Conservation (phyloP, 331 rosid species). For the Acacia concinna region DNA sequence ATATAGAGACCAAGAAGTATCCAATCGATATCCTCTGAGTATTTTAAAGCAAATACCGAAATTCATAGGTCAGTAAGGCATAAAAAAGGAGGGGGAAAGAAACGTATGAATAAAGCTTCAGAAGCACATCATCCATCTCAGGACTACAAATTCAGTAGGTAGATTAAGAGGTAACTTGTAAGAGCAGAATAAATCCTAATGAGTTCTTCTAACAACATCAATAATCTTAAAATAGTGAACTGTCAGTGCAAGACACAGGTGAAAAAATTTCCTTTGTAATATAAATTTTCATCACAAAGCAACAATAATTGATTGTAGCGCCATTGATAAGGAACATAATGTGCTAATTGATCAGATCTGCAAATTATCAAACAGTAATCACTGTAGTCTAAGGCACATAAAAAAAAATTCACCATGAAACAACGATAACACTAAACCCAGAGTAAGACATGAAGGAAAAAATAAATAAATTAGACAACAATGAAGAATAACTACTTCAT, state of each 20-base stretch:
- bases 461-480: slow-evolving; percentile 14
- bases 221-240: slow-evolving; percentile 1
- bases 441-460: not conserved
- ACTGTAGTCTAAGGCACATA: not conserved
- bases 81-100: not conserved
- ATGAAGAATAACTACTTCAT: slow-evolving; percentile 1
- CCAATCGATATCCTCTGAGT: slow-evolving; percentile 81
- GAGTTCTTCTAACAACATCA: slow-evolving; percentile 3
- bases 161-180: slow-evolving; percentile 19
- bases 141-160: slow-evolving; percentile 11
- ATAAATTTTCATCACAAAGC: slow-evolving; percentile 16
- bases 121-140: slow-evolving; percentile 13
- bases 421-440: slow-evolving; percentile 19
- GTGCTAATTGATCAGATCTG: not conserved
- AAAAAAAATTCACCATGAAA: not conserved
- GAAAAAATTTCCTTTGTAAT: not conserved
- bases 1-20: slow-evolving; percentile 66
- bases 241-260: not conserved
- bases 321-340: not conserved
- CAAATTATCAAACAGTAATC: not conserved
- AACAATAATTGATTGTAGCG: slow-evolving; percentile 21
- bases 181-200: slow-evolving; percentile 8
- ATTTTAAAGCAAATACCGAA: slow-evolving; percentile 18
- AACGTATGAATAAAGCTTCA: slow-evolving; percentile 25
- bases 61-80: slow-evolving; percentile 2